Conservation (phyloP, 2,329 filamentous ascomycete genomes). For the Fusarium sarcochroum region DNA sequence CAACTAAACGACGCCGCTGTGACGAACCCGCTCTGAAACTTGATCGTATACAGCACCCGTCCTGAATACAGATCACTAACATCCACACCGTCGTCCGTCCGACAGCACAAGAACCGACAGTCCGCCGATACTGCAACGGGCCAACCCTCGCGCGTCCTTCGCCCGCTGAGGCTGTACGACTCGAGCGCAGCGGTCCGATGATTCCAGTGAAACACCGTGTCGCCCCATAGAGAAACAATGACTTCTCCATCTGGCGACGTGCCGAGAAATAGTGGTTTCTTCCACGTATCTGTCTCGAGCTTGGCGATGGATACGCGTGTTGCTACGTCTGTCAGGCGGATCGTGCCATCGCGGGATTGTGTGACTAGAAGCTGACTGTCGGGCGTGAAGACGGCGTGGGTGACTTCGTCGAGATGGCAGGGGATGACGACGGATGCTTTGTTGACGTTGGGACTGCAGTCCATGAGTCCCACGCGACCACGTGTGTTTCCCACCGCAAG, state of each 20-base stretch:
- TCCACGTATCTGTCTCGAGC: slow-evolving; percentile 49
- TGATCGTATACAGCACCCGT: slow-evolving; percentile 51
- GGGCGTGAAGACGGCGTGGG: slow-evolving; percentile 48
- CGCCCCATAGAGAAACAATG: slow-evolving; percentile 54
- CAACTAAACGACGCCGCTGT: slow-evolving; percentile 53
- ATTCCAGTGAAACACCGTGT: slow-evolving; percentile 54
- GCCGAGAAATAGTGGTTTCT: slow-evolving; percentile 46
- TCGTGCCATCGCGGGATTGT: slow-evolving; percentile 48
- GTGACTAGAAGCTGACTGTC: slow-evolving; percentile 44
- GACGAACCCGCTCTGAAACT: slow-evolving; percentile 48
- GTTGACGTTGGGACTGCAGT: slow-evolving; percentile 33
- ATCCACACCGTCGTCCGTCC: slow-evolving; percentile 55
- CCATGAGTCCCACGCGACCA: slow-evolving; percentile 45
- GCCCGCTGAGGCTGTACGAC: slow-evolving; percentile 51
- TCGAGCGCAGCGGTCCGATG: slow-evolving; percentile 49
- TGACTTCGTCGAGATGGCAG: slow-evolving; percentile 47
- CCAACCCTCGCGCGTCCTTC: slow-evolving; percentile 53
- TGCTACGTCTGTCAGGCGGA: slow-evolving; percentile 43
- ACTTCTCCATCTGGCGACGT: slow-evolving; percentile 49
- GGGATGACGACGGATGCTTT: slow-evolving; percentile 34
- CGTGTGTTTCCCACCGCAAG: slow-evolving; percentile 43
- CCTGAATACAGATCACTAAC: slow-evolving; percentile 54
- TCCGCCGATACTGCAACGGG: slow-evolving; percentile 55
- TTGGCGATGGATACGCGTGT: slow-evolving; percentile 47
- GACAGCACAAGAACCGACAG: slow-evolving; percentile 53